Conservation (phyloP, 1,284 basidiomycete genomes). For the Ceratobasidium sp. region DNA sequence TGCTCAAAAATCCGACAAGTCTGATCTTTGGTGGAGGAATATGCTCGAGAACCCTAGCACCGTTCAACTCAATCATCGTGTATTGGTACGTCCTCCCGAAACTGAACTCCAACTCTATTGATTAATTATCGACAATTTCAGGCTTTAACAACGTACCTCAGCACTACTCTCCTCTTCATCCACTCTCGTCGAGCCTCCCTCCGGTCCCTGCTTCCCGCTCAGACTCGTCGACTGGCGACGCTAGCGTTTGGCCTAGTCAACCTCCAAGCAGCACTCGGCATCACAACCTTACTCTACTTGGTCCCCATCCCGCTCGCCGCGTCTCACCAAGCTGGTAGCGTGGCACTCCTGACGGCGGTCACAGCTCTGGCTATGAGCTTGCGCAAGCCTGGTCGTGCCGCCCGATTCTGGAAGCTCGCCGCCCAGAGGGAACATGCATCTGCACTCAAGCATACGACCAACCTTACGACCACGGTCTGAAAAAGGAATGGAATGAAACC, state of each 20-base stretch:
- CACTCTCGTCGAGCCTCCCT: constrained; percentile 65
- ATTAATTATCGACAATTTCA: constrained; percentile 52
- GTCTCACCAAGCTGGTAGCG: constrained; percentile 93
- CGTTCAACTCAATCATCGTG: constrained; percentile 95
- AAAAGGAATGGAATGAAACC: constrained; percentile 6
- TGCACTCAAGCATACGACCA: not conserved
- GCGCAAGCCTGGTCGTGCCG: constrained; percentile 74
- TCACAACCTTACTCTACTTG: constrained; percentile 91
- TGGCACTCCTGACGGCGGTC: constrained; percentile 87
- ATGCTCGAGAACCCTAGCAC: constrained; percentile 97
- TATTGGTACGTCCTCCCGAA: constrained; percentile 69
- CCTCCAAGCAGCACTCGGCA: constrained; percentile 88
- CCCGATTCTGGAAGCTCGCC: constrained; percentile 67
- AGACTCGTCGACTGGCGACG: constrained; percentile 69
- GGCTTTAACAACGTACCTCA: constrained; percentile 85
- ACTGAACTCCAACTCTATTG: not conserved
- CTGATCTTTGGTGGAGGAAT: constrained; percentile 91
- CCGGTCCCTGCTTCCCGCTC: constrained; percentile 71
- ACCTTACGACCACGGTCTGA: not conserved
- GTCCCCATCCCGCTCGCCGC: constrained; percentile 94
- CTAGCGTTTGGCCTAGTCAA: constrained; percentile 85
- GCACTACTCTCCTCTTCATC: constrained; percentile 72
- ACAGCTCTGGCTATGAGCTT: constrained; percentile 80
- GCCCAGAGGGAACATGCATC: constrained; percentile 12
- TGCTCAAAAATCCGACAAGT: constrained; percentile 71